Base-by-base conservation (phyloP, 1,139 yeast genomes). In the Taphrina flavorubra region DNA sequence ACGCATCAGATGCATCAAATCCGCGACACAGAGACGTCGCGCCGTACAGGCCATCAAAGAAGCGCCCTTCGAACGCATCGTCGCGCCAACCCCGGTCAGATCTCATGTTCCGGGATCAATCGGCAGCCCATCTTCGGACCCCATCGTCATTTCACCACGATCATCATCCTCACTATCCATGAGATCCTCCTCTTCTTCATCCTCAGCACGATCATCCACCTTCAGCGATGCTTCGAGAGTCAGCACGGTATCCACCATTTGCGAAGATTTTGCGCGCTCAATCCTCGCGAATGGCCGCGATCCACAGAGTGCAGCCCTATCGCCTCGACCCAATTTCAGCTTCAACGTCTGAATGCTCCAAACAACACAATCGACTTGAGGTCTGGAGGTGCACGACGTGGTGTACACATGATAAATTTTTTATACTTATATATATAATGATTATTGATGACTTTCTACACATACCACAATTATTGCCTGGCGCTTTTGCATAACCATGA, bases 221-320 rank as follows among this genome's bases (percentile, higher is more conserved):
- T 25, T 13, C 34, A 53, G 40, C 58, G 6, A n/a, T 13, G 16
- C 10, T 11, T n/a, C 58, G n/a, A 42, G 34, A 36, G 58, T n/a
- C 36, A 31, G 34, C 18, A 8, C 60, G 14, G 40, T 56, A 10
- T 56, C 60, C 37, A 56, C 49, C 49, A 56, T 56, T 34, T 56
- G n/a, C 49, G 60, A 56, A 49, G 37, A 37, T 36, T 56, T 56
- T 40, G 60, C 60, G 1, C 46, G 60, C 2, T 31, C 36, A 7
- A 8, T 56, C 8, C 18, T 18, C 49, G 11, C 60, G 6, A 53
- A 36, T n/a, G 31, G 31, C 31, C 31, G 31, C 31, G 31, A 25
- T 25, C 31, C 31, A 25, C 31, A 25, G 31, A 25, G 31, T 25
- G 31, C 31, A 25, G 31, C 31, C 2, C 31, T 25, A 25, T 25